Evolutionary conservation across 2,329 filamentous ascomycete genomes (phyloP), one percentile per base, ranked within the genome.

Genomic region (Aspergillus sp.): DNA sequence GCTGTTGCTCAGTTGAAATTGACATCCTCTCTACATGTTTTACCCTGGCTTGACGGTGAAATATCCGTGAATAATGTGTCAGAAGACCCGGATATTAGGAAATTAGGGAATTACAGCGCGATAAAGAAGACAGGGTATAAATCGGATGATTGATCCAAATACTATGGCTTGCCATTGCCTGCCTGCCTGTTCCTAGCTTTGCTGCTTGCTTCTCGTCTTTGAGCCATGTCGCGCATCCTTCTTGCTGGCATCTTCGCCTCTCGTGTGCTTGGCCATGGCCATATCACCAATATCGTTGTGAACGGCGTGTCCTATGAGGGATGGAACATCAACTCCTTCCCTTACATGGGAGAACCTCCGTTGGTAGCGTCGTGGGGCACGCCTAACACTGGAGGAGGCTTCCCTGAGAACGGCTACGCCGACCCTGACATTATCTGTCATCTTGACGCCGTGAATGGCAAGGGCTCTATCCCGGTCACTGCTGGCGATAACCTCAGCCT

Each of bases 381-480:
- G 48, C 74, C 78, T 3, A 79, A 80, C 54, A 77, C 81, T 23
- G 82, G 84, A 66, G 81, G 83, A 65, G 83, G 83, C 31, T 86
- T 82, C 59, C 66, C 77, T 4, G 79, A 79, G 0, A 67, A 72
- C 34, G 77, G 77, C 62, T 86, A 64, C 48, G 57, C 38, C 19
- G 60, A 57, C 23, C 67, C 78, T 34, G 81, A 86, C 69, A 85
- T 88, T 62, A 84, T 86, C 75, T 88, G 86, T 79, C 87, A 89
- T 77, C 78, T 80, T 68, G 76, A 76, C 47, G 85, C 84, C n/a
- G 80, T 78, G 13, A 80, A 82, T 22, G 83, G 81, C 13, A 63
- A 73, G n/a, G 78, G 79, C 55, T 77, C 80, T 63, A 84, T 82
- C n/a, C 77, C 80, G 15, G 83, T 89, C 19, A 77, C 80, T 4